Conservation (phyloP, 2,329 filamentous ascomycete species). For the Fusarium sp. region DNA sequence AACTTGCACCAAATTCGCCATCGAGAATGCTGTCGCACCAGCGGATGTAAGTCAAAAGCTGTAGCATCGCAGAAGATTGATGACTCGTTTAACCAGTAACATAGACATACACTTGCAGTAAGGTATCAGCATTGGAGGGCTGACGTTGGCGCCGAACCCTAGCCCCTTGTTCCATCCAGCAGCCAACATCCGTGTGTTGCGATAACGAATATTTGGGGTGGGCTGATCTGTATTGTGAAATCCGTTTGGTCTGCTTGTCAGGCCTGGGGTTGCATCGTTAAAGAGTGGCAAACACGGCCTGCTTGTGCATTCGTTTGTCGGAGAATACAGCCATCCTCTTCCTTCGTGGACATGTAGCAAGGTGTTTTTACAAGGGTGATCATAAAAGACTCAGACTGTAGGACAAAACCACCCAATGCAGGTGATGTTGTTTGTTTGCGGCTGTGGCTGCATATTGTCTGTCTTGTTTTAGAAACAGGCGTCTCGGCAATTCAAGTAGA, state of each 20-base stretch:
- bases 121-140: background rate
- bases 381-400: background rate
- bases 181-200: background rate
- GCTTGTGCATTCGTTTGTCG: background rate
- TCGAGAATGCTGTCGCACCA: background rate
- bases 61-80: background rate
- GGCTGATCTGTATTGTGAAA: conserved; percentile 1
- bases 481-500: conserved; percentile 21
- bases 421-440: conserved; percentile 20
- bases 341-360: background rate
- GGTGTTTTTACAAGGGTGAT: background rate
- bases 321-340: conserved; percentile 22
- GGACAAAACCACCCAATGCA: conserved; percentile 5
- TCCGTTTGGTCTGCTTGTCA: conserved; percentile 8
- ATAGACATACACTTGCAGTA: background rate
- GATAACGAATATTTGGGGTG: conserved; percentile 15
- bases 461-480: conserved; percentile 5
- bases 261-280: conserved; percentile 12
- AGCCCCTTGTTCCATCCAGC: conserved; percentile 2
- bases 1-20: background rate
- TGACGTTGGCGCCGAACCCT: conserved; percentile 6
- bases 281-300: conserved; percentile 22
- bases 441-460: conserved; percentile 17
- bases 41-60: background rate
- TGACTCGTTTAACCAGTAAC: conserved; percentile 1